Conservation (phyloP, 2,329 filamentous ascomycete species). For the Ceratocystis alfenasii region DNA sequence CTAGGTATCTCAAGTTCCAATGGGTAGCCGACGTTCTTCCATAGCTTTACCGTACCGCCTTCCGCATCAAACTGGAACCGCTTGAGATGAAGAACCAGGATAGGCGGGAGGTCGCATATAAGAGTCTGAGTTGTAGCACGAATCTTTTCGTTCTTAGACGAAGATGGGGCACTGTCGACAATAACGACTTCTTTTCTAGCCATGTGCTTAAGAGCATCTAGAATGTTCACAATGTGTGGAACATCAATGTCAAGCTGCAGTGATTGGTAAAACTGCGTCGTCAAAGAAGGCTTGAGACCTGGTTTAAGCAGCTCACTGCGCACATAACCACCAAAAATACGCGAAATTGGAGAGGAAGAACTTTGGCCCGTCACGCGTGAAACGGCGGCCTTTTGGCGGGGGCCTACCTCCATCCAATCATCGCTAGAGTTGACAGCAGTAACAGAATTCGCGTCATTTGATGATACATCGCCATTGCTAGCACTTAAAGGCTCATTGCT, state of each 20-base stretch:
- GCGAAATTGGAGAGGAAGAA: slow-evolving; percentile 71
- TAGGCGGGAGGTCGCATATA: slow-evolving; percentile 80
- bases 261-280: slow-evolving; percentile 84
- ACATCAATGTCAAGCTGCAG: slow-evolving; percentile 90
- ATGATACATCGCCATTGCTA: slow-evolving; percentile 18
- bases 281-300: slow-evolving; percentile 81
- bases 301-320: slow-evolving; percentile 80
- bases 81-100: slow-evolving; percentile 90
- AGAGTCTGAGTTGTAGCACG: slow-evolving; percentile 87
- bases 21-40: slow-evolving; percentile 95
- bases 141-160: slow-evolving; percentile 47
- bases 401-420: slow-evolving; percentile 91
- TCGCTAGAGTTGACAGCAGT: slow-evolving; percentile 33
- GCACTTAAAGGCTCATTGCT: slow-evolving; percentile 29
- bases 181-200: slow-evolving; percentile 76
- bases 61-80: slow-evolving; percentile 90
- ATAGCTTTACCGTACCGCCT: slow-evolving; percentile 88
- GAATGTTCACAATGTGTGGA: slow-evolving; percentile 74
- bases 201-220: slow-evolving; percentile 76
- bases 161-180: slow-evolving; percentile 51
- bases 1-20: slow-evolving; percentile 87
- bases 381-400: slow-evolving; percentile 74
- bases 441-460: not conserved
- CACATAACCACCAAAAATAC: slow-evolving; percentile 86
- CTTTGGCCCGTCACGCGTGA: slow-evolving; percentile 74